Evolutionary conservation across 2,329 filamentous ascomycete species (phyloP).

Genomic region (Colletotrichum eleusines): DNA sequence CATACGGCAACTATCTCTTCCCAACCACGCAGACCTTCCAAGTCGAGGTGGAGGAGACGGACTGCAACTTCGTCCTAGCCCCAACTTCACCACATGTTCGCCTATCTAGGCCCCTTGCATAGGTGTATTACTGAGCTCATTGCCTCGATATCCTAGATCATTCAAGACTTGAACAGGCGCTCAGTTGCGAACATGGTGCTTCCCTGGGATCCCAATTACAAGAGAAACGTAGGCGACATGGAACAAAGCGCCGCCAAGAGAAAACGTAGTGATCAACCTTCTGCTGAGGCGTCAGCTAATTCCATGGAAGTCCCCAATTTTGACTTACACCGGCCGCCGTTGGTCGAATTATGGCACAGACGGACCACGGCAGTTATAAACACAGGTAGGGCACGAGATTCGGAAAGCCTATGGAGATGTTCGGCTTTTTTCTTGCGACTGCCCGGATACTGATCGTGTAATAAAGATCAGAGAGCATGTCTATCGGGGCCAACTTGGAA

Average conservation of each 20-base stretch:
- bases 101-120: neutral
- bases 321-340: neutral
- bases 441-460: neutral
- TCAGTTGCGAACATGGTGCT: neutral
- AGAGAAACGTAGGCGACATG: neutral
- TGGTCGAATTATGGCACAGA: neutral
- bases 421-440: too few relatives aligned
- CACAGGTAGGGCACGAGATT: neutral
- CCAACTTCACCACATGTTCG: neutral
- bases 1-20: neutral
- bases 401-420: neutral
- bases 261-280: neutral
- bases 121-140: neutral
- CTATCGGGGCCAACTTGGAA: neutral
- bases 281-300: too few relatives aligned
- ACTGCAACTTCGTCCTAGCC: neutral
- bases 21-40: neutral
- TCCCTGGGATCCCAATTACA: neutral
- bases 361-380: neutral
- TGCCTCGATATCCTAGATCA: neutral
- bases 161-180: neutral
- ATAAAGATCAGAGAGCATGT: neutral
- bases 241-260: slow-evolving; percentile 7
- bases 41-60: neutral
- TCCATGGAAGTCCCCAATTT: neutral